phyloP scores from a whole-genome alignment of 1,284 basidiomycete genomes.

The Fomes fomentarius region DNA sequence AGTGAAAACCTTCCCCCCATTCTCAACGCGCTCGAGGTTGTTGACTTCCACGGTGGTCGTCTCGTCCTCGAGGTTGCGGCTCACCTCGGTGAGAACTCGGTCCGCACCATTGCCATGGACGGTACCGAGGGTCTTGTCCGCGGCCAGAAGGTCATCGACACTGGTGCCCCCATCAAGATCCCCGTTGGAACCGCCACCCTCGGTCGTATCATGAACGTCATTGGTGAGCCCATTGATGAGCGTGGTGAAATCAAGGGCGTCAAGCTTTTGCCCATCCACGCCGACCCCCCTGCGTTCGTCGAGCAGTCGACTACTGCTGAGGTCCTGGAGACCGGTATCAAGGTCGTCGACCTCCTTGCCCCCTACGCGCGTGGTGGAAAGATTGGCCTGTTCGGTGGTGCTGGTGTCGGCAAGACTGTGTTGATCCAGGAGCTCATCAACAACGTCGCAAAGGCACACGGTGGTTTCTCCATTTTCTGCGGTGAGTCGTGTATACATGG shows the following conservation, averaged over 20 bases:
- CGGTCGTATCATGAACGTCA: slow-evolving; percentile 99
- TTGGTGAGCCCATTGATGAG: slow-evolving; percentile 99
- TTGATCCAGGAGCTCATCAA: slow-evolving; percentile 99
- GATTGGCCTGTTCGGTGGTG: slow-evolving; percentile 99
- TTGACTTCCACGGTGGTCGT: slow-evolving; percentile 89
- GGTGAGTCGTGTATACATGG: slow-evolving; percentile 54
- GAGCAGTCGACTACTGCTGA: slow-evolving; percentile 99
- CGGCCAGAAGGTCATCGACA: slow-evolving; percentile 96
- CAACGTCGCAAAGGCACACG: slow-evolving; percentile 99
- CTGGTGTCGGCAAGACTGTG: slow-evolving; percentile 99
- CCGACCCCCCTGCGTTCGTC: slow-evolving; percentile 95
- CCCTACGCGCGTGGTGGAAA: slow-evolving; percentile 99
- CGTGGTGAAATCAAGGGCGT: slow-evolving; percentile 98
- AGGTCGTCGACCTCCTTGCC: slow-evolving; percentile 99
- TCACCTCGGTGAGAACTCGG: slow-evolving; percentile 98
- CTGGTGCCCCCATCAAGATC: slow-evolving; percentile 94
- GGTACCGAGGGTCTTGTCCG: slow-evolving; percentile 99
- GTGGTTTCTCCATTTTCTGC: slow-evolving; percentile 99
- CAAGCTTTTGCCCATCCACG: slow-evolving; percentile 91
- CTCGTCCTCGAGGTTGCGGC: slow-evolving; percentile 97
- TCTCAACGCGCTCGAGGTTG: slow-evolving; percentile 97
- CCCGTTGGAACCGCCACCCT: slow-evolving; percentile 94
- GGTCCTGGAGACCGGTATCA: slow-evolving; percentile 99
- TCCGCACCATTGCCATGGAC: slow-evolving; percentile 98
- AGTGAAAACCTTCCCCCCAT: slow-evolving; percentile 92